phyloP scores from a whole-genome alignment of 257 asterid genomes.

The Solanum appendiculatum region DNA sequence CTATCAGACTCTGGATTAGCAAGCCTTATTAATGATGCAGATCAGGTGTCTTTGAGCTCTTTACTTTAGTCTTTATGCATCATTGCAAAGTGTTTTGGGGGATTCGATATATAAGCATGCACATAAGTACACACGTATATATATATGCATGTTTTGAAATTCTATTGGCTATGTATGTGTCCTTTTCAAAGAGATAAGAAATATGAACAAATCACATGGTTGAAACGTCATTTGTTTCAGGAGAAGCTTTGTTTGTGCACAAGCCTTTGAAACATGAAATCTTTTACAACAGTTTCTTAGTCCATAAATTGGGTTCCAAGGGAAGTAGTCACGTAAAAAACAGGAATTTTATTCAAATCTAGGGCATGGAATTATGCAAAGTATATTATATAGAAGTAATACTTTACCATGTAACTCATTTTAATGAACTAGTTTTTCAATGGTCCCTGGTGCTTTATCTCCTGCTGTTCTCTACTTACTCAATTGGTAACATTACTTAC shows the following conservation, averaged over 20 bases:
- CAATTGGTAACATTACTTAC: background rate
- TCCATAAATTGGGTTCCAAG: background rate
- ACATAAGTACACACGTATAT: background rate
- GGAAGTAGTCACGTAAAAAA: background rate
- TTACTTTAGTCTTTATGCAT: background rate
- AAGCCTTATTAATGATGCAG: constrained; percentile 58
- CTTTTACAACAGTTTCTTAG: background rate
- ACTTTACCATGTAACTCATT: background rate
- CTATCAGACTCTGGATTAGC: constrained; percentile 92
- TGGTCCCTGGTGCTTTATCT: background rate
- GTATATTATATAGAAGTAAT: background rate
- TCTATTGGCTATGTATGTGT: background rate
- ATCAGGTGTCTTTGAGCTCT: constrained; percentile 43
- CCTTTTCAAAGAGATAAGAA: background rate
- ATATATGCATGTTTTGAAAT: background rate
- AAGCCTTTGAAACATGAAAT: background rate
- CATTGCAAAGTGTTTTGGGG: background rate
- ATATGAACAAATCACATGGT: background rate
- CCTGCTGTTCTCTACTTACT: background rate
- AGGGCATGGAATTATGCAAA: background rate
- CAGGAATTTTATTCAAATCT: background rate
- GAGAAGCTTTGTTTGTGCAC: background rate
- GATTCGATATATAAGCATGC: background rate
- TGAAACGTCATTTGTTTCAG: background rate
- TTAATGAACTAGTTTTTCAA: background rate